Percentiles rank a stretch among this genome's conserved stretches.
These are phyloP conservation scores for Yarrowia sp. DNA, from an alignment of 805 yeast species.

Conservation along the genomic window DNA sequence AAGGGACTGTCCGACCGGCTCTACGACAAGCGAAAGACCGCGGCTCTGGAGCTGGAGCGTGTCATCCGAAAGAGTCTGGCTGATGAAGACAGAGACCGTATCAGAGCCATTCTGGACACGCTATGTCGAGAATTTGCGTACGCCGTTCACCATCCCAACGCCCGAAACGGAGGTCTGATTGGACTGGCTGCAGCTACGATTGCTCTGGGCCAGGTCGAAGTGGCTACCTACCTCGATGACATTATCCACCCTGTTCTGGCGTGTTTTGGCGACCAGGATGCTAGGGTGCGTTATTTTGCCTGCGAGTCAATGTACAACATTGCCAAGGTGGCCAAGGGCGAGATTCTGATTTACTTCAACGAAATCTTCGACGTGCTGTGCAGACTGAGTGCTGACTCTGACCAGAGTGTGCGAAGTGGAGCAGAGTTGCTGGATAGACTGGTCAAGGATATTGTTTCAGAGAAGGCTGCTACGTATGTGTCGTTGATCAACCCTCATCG, in stretches of 20 bases:
- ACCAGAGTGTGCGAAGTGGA: slow-evolving; percentile 88
- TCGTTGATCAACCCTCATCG: slow-evolving; percentile 49
- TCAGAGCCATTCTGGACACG: slow-evolving; percentile 65
- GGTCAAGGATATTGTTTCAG: slow-evolving; percentile 91
- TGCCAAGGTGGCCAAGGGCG: slow-evolving; percentile 95
- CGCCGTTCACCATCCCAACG: slow-evolving; percentile 79
- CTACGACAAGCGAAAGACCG: slow-evolving; percentile 73
- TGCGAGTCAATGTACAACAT: slow-evolving; percentile 94
- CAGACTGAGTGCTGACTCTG: slow-evolving; percentile 84
- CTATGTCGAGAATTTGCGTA: slow-evolving; percentile 74
- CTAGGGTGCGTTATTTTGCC: slow-evolving; percentile 94
- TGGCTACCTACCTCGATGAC: slow-evolving; percentile 76
- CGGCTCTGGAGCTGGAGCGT: slow-evolving; percentile 66
- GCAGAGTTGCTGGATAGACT: slow-evolving; percentile 89
- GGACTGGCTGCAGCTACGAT: slow-evolving; percentile 95
- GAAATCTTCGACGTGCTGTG: slow-evolving; percentile 93
- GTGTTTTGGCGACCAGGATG: slow-evolving; percentile 95
- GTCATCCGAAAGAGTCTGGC: slow-evolving; percentile 67
- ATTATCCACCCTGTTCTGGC: slow-evolving; percentile 92
- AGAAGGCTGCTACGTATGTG: slow-evolving; percentile 84
- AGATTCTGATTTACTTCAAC: slow-evolving; percentile 83
- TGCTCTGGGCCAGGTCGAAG: slow-evolving; percentile 79
- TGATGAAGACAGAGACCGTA: slow-evolving; percentile 57
- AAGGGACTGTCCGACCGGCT: slow-evolving; percentile 71
- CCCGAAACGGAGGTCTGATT: slow-evolving; percentile 92